phyloP scores from a whole-genome alignment of 805 yeast species.

The Metschnikowia dekortorum region DNA sequence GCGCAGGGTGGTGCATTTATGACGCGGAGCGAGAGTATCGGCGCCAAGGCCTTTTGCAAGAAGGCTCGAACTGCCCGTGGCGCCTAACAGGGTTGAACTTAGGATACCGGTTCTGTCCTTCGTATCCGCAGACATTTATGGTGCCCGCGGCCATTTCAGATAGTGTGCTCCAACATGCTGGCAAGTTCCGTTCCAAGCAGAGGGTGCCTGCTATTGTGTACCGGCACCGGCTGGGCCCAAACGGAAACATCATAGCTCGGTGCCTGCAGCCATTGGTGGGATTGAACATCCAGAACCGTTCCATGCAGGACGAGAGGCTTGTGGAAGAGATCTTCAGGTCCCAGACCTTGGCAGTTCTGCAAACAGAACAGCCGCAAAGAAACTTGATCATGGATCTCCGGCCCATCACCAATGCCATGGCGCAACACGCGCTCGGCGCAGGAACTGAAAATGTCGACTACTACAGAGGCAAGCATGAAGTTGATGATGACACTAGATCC shows the following conservation, averaged over 20 bases:
- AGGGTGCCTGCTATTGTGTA: constrained; percentile 82
- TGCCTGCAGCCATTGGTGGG: constrained; percentile 95
- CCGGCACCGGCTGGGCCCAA: constrained; percentile 51
- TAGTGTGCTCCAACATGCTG: constrained; percentile 75
- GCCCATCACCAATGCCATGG: constrained; percentile 92
- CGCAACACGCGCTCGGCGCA: constrained; percentile 96
- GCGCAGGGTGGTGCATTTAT: constrained; percentile 70
- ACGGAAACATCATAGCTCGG: constrained; percentile 75
- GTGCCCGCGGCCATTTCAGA: constrained; percentile 81
- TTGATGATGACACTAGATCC: constrained; percentile 5
- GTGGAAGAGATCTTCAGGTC: constrained; percentile 68
- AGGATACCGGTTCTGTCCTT: constrained; percentile 61
- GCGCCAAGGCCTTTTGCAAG: constrained; percentile 60
- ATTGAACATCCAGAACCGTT: constrained; percentile 69
- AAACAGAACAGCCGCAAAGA: constrained; percentile 30
- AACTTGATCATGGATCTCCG: constrained; percentile 85
- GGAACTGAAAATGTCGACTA: constrained; percentile 93
- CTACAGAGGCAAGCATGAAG: constrained; percentile 45
- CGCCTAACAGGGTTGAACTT: constrained; percentile 61
- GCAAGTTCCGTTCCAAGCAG: constrained; percentile 78
- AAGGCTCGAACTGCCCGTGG: constrained; percentile 46
- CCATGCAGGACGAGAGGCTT: constrained; percentile 86
- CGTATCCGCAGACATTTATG: constrained; percentile 67
- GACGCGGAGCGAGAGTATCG: constrained; percentile 58
- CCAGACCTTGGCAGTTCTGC: constrained; percentile 33